These are phyloP conservation scores for Tolypocladium paradoxum DNA, from an alignment of 2,329 filamentous ascomycete species.

Conservation along the genomic window DNA sequence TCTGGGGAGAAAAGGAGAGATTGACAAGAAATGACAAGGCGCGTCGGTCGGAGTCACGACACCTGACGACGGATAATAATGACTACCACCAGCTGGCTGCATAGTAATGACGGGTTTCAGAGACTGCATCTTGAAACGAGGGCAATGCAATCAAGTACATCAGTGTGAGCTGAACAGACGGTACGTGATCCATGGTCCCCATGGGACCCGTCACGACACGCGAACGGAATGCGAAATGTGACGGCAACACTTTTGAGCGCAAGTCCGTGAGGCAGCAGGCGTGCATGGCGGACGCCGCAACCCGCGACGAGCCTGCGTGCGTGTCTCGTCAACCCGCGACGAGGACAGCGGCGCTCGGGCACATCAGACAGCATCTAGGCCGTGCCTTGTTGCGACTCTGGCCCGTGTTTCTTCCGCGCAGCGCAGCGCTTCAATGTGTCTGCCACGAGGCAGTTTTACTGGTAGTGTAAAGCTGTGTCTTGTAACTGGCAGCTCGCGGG, in stretches of 20 bases:
- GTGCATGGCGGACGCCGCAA: neutral
- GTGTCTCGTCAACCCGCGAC: neutral
- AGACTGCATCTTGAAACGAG: neutral
- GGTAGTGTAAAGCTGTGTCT: no score
- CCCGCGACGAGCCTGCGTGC: neutral
- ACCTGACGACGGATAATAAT: neutral
- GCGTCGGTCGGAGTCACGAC: neutral
- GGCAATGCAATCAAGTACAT: no score
- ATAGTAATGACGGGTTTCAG: neutral
- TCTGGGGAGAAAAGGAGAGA: neutral
- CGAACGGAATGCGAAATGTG: neutral
- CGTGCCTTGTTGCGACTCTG: no score
- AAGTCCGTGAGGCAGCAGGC: neutral
- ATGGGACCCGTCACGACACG: neutral
- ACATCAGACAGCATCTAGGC: neutral
- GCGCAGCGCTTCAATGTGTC: no score
- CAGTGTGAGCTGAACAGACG: neutral
- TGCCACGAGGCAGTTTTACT: no score
- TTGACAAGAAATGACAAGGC: neutral
- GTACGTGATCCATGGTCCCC: neutral
- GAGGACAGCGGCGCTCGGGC: neutral
- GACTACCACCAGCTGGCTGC: neutral
- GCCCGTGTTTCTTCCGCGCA: no score
- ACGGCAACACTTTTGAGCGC: neutral
- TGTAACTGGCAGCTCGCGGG: no score